Percentiles rank a stretch among this genome's conserved stretches.
Evolutionary conservation across 495 filamentous ascomycete genomes (phyloP).

Genomic region (Penicillium alfredii): DNA sequence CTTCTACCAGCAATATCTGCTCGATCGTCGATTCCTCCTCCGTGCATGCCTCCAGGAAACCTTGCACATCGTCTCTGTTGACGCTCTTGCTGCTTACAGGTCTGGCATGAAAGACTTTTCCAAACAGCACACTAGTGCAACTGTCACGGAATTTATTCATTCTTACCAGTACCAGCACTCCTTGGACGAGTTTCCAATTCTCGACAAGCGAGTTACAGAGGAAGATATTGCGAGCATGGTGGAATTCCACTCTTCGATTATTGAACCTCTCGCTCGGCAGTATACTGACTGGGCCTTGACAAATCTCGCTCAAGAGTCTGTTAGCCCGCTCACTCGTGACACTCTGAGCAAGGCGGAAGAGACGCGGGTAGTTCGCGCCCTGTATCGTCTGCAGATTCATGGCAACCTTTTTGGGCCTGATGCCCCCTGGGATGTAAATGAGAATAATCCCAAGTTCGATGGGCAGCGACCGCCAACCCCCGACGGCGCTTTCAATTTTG

Average conservation of each 20-base stretch:
- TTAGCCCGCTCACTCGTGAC: neutral
- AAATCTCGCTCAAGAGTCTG: conserved; percentile 1
- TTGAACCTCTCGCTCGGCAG: conserved; percentile 11
- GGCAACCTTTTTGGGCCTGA: conserved; percentile 22
- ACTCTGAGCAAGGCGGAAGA: conserved; percentile 16
- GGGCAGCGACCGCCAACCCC: conserved; percentile 1
- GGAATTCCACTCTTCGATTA: conserved; percentile 17
- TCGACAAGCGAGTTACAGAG: conserved; percentile 1
- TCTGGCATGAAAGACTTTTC: conserved; percentile 1
- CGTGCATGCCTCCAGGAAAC: conserved; percentile 3
- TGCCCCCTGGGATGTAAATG: conserved; percentile 1
- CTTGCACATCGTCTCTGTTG: conserved; percentile 9
- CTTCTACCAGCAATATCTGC: conserved; percentile 23
- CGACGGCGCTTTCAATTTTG: too few species aligned
- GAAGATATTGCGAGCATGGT: conserved; percentile 7
- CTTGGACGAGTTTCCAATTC: neutral
- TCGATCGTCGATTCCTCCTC: conserved; percentile 11
- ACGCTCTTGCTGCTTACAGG: conserved; percentile 14
- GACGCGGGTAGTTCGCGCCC: conserved; percentile 14
- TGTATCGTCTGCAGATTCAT: conserved; percentile 27
- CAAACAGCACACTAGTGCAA: neutral
- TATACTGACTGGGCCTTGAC: conserved; percentile 9
- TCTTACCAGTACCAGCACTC: conserved; percentile 6
- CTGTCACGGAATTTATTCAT: conserved; percentile 2
- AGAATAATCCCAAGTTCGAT: conserved; percentile 2